Evolutionary conservation across 169 alveolate species (phyloP).

Genomic region (Neospora caninum): DNA sequence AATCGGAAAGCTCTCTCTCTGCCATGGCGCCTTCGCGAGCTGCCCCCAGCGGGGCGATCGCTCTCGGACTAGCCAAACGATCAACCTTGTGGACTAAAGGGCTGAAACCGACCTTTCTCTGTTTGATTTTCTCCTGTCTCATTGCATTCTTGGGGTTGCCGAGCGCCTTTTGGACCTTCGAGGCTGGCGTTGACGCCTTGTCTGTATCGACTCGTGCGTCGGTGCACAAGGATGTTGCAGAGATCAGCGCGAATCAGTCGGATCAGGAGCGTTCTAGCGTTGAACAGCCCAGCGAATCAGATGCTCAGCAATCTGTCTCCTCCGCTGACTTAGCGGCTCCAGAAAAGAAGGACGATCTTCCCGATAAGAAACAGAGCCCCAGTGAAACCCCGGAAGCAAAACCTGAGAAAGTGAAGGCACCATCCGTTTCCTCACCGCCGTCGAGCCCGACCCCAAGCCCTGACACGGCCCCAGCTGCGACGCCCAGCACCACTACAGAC

Average conservation of each 20-base stretch:
- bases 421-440: too few relatives aligned
- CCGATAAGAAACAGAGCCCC: background rate
- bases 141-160: too few relatives aligned
- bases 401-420: too few relatives aligned
- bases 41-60: background rate
- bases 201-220: background rate
- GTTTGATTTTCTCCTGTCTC: background rate
- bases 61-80: background rate
- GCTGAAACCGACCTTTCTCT: background rate
- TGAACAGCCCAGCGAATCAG: background rate
- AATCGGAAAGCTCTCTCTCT: too few relatives aligned
- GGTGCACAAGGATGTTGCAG: background rate
- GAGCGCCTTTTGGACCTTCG: too few relatives aligned
- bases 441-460: too few relatives aligned
- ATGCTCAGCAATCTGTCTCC: background rate
- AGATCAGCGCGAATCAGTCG: background rate
- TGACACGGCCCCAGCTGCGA: too few relatives aligned
- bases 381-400: too few relatives aligned
- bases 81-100: background rate
- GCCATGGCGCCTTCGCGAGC: background rate
- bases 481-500: too few relatives aligned
- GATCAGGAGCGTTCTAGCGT: background rate
- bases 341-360: background rate
- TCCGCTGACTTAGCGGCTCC: background rate
- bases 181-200: background rate